Conservation (phyloP, 176 grass and related monocot species). For the Oropetium thomaeum region DNA sequence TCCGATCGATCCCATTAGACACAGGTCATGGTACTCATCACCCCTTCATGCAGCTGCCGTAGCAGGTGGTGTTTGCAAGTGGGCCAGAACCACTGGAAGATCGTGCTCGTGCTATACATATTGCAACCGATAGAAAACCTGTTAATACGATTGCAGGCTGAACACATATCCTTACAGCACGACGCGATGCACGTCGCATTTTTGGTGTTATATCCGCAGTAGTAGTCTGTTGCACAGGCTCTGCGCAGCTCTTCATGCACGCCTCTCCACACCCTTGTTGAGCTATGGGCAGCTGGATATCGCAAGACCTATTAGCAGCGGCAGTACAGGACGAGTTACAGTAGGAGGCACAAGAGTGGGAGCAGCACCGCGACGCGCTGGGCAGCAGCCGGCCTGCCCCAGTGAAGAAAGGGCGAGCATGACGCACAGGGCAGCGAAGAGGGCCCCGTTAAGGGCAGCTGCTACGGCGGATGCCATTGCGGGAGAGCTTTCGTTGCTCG, state of each 20-base stretch:
- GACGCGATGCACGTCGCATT: neutral
- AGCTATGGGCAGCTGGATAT: neutral
- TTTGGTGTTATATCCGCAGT: too few species aligned
- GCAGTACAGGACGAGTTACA: neutral
- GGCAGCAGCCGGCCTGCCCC: neutral
- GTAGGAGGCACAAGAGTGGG: neutral
- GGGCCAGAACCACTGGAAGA: neutral
- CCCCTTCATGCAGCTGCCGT: neutral
- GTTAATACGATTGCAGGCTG: neutral
- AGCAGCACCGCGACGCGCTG: neutral
- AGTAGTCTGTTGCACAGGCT: neutral
- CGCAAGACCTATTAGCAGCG: neutral
- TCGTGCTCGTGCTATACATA: neutral
- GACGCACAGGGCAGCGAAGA: neutral
- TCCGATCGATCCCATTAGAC: too few species aligned
- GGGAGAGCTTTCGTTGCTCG: neutral
- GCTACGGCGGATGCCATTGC: neutral
- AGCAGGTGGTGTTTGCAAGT: neutral
- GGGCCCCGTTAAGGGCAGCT: neutral
- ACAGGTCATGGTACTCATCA: too few species aligned
- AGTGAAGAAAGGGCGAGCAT: neutral
- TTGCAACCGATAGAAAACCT: neutral
- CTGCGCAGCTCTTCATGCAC: neutral
- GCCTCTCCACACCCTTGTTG: neutral
- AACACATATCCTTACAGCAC: neutral